Percentiles rank a stretch among this genome's conserved stretches.
These are phyloP conservation scores for Entoloma clypeatum DNA, from an alignment of 1,284 basidiomycete genomes.

Conservation along the genomic window DNA sequence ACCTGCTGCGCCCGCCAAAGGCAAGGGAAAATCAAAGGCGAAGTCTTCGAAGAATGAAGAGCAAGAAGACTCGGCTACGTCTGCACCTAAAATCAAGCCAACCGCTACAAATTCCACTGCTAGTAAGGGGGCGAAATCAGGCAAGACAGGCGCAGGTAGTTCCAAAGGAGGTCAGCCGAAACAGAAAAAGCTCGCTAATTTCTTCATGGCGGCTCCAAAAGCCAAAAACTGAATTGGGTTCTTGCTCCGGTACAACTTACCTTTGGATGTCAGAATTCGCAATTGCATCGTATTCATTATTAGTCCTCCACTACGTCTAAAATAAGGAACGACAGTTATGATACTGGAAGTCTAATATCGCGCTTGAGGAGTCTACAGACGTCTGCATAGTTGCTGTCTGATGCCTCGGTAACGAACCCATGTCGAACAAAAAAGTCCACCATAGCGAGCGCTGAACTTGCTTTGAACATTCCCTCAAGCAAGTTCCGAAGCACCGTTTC, in stretches of 20 bases:
- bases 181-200: conserved; percentile 29
- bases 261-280: not conserved
- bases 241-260: not conserved
- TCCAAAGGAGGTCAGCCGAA: conserved; percentile 17
- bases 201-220: conserved; percentile 32
- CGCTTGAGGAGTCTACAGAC: conserved; percentile 30
- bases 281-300: not conserved
- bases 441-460: conserved; percentile 51
- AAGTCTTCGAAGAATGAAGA: conserved; percentile 23
- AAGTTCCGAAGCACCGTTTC: conserved; percentile 37
- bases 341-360: conserved; percentile 24
- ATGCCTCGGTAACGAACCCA: conserved; percentile 43
- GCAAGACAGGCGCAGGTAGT: conserved; percentile 8
- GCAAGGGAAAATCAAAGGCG: conserved; percentile 30
- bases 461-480: conserved; percentile 43
- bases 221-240: conserved; percentile 7
- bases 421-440: conserved; percentile 51
- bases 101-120: conserved; percentile 8
- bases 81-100: conserved; percentile 13
- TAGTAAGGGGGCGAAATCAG: conserved; percentile 7
- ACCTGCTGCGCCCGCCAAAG: conserved; percentile 28
- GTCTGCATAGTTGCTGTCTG: conserved; percentile 38
- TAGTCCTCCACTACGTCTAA: not conserved
- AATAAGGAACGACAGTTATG: conserved; percentile 17
- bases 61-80: conserved; percentile 13